A percentile compares a stretch with the other conserved stretches of the same genome.
phyloP scores from a whole-genome alignment of 352 stramenopile genomes.

The Hyphochytrium catenoides region DNA sequence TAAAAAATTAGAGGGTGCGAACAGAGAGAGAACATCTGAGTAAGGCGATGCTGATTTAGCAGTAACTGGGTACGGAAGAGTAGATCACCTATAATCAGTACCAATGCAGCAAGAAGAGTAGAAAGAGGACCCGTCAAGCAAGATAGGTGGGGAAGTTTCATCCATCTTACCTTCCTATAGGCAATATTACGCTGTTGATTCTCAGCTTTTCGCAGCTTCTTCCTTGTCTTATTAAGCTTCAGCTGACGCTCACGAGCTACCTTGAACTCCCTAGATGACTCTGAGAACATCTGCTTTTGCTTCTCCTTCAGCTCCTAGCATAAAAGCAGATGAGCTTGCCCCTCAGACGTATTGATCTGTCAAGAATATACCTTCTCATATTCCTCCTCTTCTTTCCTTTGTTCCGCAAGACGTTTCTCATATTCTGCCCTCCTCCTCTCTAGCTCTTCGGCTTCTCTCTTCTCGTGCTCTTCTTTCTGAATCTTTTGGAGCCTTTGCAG shows the following conservation, averaged over 20 bases:
- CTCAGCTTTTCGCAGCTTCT: constrained; percentile 53
- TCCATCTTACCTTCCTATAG: constrained; percentile 40
- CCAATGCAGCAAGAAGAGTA: too few species aligned
- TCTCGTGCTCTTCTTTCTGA: constrained; percentile 11
- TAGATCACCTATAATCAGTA: too few species aligned
- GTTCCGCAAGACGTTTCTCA: not conserved
- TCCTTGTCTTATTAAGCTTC: constrained; percentile 45
- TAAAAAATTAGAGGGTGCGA: constrained; percentile 36
- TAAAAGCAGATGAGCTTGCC: constrained; percentile 2
- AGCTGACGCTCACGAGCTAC: not conserved
- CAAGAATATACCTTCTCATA: not conserved
- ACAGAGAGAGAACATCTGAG: too few species aligned
- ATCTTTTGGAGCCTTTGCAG: constrained; percentile 10
- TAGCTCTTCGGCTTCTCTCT: constrained; percentile 11
- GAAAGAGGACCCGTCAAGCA: too few species aligned
- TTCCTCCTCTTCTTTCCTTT: constrained; percentile 1
- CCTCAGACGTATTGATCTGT: constrained; percentile 1
- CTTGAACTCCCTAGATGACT: constrained; percentile 3
- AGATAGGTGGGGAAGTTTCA: constrained; percentile 38
- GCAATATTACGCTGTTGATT: constrained; percentile 44
- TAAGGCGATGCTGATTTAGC: too few species aligned
- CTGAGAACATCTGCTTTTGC: constrained; percentile 3
- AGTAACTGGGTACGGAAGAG: too few species aligned
- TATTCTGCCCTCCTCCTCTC: constrained; percentile 13
- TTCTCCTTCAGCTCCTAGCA: constrained; percentile 8